Evolutionary conservation across 805 yeast species (phyloP).

Genomic region (Candida maltosa): DNA sequence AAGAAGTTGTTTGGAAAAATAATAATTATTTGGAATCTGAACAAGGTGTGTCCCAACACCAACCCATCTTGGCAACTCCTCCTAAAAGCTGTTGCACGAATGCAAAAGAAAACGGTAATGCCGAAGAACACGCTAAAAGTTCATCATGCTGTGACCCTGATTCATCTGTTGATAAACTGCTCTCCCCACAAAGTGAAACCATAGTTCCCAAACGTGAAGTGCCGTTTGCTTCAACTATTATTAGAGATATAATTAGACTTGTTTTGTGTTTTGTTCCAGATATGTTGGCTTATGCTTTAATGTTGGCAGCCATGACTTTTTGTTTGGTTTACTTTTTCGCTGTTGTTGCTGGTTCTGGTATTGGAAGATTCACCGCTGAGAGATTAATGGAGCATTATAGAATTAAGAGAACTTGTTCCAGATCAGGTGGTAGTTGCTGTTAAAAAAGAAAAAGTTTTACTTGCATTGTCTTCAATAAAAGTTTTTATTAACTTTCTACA

Average conservation of each 20-base stretch:
- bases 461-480: background rate
- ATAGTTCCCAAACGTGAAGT: background rate
- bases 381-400: conserved; percentile 31
- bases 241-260: conserved; percentile 56
- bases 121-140: conserved; percentile 1
- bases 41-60: conserved; percentile 5
- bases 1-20: conserved; percentile 61
- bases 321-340: conserved; percentile 70
- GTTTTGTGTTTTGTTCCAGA: conserved; percentile 58
- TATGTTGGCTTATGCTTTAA: conserved; percentile 65
- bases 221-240: conserved; percentile 18
- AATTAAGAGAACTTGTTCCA: conserved; percentile 1
- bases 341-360: conserved; percentile 62
- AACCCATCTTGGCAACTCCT: conserved; percentile 4
- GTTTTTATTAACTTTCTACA: background rate
- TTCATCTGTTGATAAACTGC: background rate
- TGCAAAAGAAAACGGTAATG: conserved; percentile 2
- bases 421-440: conserved; percentile 8
- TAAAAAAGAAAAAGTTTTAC: background rate
- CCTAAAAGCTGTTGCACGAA: background rate
- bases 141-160: background rate
- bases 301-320: conserved; percentile 78
- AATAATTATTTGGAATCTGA: conserved; percentile 18
- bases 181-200: too few species aligned
- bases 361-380: conserved; percentile 69